Base-by-base conservation (phyloP, 257 asterid genomes). In the Striga asiatica region DNA sequence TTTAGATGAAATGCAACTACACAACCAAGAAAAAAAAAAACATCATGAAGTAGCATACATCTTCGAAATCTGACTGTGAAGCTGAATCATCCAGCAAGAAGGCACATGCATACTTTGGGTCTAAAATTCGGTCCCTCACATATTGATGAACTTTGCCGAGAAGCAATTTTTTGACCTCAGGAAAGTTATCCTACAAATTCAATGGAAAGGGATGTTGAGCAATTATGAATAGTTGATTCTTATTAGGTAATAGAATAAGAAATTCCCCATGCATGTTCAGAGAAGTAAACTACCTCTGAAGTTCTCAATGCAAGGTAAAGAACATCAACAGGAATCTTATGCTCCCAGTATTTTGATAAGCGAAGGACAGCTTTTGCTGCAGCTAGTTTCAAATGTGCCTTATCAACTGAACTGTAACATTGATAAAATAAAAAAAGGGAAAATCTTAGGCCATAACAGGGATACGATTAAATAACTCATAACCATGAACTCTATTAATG, bases 321-420 rank as follows among this genome's bases (percentile, higher is more conserved):
- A 58, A 82, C 73, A 72, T 88, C 92, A 58, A 78, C 66, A 2
- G 97, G 95, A 76, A 85, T 82, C 73, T 77, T 85, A 56, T 85
- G 86, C 57, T 88, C 97, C 97, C 97, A 88, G 56, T 75, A 76
- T 70, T 72, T 88, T 27, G 84, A 85, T 11, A 88, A 71, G 60
- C 95, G 97, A 66, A 88, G 94, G 66, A 88, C 68, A 59, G 97
- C 88, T 71, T 88, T 88, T 19, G 92, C 95, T 18, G 95, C 97
- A 63, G 92, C 94, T 60, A 88, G 94, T 75, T 74, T 88, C 74
- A 88, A 46, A 71, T 88, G 97, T 37, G 94, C 94, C 68, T 57
- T 85, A 64, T 88, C 97, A 29, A 81, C 82, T 37, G 51, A 71
- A 61, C 97, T 88, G 89, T 39, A 79, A 73, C 60, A 53, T 46